These are phyloP conservation scores for Talaromyces sp. DNA, from an alignment of 2,329 filamentous ascomycete species.

Conservation along the genomic window DNA sequence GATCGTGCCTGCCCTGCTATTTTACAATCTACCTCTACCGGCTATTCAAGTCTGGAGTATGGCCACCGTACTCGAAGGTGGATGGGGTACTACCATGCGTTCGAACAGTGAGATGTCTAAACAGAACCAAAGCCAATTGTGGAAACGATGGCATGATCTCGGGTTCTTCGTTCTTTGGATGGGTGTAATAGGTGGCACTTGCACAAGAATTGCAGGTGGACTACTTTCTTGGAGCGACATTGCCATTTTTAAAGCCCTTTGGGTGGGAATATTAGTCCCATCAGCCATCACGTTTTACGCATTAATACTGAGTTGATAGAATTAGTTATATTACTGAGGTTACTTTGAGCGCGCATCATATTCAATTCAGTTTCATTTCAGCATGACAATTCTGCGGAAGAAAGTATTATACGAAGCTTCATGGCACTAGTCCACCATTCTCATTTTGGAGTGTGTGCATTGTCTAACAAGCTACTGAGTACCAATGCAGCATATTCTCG, in stretches of 20 bases:
- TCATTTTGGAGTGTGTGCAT: background rate
- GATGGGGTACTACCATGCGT: slow-evolving; percentile 38
- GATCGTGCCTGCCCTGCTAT: slow-evolving; percentile 29
- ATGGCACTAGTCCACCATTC: background rate
- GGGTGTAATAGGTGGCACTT: slow-evolving; percentile 27
- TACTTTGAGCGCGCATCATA: too few relatives aligned
- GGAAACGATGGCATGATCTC: slow-evolving; percentile 28
- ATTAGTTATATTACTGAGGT: background rate
- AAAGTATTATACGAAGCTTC: background rate
- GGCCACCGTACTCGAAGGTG: slow-evolving; percentile 32
- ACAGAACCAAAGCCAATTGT: slow-evolving; percentile 21
- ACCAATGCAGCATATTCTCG: background rate
- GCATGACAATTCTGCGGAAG: background rate
- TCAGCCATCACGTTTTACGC: slow-evolving; percentile 22
- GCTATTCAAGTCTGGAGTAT: slow-evolving; percentile 37
- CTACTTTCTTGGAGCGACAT: slow-evolving; percentile 20
- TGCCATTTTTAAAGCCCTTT: slow-evolving; percentile 19
- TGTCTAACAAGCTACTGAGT: background rate
- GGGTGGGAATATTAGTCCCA: slow-evolving; percentile 20
- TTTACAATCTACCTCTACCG: slow-evolving; percentile 36
- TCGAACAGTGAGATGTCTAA: slow-evolving; percentile 28
- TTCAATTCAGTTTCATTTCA: background rate
- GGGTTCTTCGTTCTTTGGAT: slow-evolving; percentile 33
- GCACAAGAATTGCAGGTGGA: slow-evolving; percentile 20
- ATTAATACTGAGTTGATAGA: slow-evolving; percentile 18